Evolutionary conservation across 2,329 filamentous ascomycete species (phyloP).

Genomic region (Cercospora sp.): DNA sequence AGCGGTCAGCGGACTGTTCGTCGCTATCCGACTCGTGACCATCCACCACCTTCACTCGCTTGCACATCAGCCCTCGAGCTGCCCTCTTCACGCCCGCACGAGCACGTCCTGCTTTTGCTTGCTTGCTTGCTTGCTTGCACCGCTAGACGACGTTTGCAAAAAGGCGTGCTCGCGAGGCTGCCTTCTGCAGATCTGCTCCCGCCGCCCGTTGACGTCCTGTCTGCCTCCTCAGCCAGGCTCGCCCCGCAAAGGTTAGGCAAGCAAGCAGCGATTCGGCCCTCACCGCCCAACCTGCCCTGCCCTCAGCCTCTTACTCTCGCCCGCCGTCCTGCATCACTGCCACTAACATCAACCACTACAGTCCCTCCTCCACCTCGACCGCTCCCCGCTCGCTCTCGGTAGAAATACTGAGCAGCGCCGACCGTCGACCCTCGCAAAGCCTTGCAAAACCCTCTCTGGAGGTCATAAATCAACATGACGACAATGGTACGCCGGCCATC

Average conservation of each 20-base stretch:
- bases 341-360: background rate
- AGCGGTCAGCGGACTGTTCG: slow-evolving; percentile 5
- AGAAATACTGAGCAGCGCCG: slow-evolving; percentile 32
- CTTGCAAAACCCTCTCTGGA: slow-evolving; percentile 27
- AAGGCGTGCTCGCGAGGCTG: background rate
- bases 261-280: slow-evolving; percentile 8
- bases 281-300: slow-evolving; percentile 7
- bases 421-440: slow-evolving; percentile 18
- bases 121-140: background rate
- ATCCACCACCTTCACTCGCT: background rate
- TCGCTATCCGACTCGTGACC: slow-evolving; percentile 4
- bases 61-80: background rate
- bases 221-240: slow-evolving; percentile 5
- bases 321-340: background rate
- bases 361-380: slow-evolving; percentile 5
- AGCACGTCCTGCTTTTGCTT: background rate
- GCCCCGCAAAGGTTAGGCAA: slow-evolving; percentile 9
- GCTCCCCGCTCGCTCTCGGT: slow-evolving; percentile 28
- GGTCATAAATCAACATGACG: slow-evolving; percentile 53
- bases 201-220: slow-evolving; percentile 6
- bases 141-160: background rate
- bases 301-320: background rate
- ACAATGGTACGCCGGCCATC: slow-evolving; percentile 58
- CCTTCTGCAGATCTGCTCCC: background rate
- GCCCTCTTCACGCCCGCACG: background rate